Evolutionary conservation across 2,329 filamentous ascomycete species (phyloP), one percentile per base, ranked within the genome.

Genomic region (Sphaerostilbella broomeana): DNA sequence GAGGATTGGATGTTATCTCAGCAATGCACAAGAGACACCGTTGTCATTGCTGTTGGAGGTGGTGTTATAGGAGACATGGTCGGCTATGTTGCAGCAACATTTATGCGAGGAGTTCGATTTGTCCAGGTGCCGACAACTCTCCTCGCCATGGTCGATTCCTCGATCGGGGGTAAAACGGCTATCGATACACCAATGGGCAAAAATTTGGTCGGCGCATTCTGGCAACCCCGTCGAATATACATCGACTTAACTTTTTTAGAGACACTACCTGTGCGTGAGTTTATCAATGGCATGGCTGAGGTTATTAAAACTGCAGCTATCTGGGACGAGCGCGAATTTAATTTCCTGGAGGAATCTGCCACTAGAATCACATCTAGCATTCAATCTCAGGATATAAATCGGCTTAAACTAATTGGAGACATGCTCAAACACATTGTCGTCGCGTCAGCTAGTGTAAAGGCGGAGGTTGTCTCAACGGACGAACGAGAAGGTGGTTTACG

Each of bases 211-310:
- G 92, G 92, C 4, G 81, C 90, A 22, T 97, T 98, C 64, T 97
- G 90, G 89, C 92, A 98, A 60, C 92, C 92, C 4, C 75, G 84
- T 55, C 81, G 87, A 47, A 89, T 97, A 49, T 98, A 95, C 64
- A 89, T 98, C 52, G 92, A 98, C 61, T 71, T 97, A 45, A 75
- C 81, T 40, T 97, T 98, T 57, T 72, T 98, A 40, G 86, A 94
- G 58, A 94, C 88, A 1, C 70, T 98, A 15, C 89, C 90, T 1
- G 81, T 83, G 48, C 76, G 92, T 50, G 90, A 98, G 64, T 90
- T 98, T 57, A 88, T 95, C 64, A 98, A 98, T 60, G 92, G 92
- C 45, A 95, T 98, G 90, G 92, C 90, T 18, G 92, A 98, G 67
- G 90, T 98, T 20, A 76, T 95, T 60, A 95, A 95, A 75, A 98